These are phyloP conservation scores for Tulasnella sp. DNA, from an alignment of 768 basidiomycete species.

Conservation along the genomic window DNA sequence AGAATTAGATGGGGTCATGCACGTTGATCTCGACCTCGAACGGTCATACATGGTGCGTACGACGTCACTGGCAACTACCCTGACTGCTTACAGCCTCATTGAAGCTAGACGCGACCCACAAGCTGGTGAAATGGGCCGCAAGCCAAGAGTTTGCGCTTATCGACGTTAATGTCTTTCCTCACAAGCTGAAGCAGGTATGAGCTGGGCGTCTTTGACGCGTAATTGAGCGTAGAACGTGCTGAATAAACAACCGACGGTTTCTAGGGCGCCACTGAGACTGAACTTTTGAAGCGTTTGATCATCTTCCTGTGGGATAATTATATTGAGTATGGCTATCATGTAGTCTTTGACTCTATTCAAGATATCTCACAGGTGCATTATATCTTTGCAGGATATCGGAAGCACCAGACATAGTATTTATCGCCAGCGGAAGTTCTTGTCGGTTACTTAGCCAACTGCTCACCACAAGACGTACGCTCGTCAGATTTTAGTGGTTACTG, in stretches of 20 bases:
- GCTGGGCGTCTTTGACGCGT: background rate
- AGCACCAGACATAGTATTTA: conserved; percentile 68
- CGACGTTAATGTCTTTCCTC: conserved; percentile 67
- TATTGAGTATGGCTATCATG: conserved; percentile 59
- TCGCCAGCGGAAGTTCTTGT: conserved; percentile 87
- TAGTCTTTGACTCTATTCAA: conserved; percentile 12
- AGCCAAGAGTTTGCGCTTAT: conserved; percentile 65
- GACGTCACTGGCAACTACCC: background rate
- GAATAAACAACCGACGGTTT: conserved; percentile 41
- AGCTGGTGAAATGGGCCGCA: conserved; percentile 73
- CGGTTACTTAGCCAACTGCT: conserved; percentile 71
- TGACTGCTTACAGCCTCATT: background rate
- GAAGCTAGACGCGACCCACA: conserved; percentile 81
- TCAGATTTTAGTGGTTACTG: background rate
- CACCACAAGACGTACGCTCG: conserved; percentile 57
- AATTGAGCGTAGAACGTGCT: conserved; percentile 37
- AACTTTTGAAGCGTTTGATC: conserved; percentile 51
- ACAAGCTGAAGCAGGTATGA: conserved; percentile 39
- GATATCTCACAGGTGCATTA: background rate
- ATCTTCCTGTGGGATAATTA: conserved; percentile 96
- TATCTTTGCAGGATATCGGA: conserved; percentile 56
- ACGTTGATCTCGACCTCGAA: conserved; percentile 71
- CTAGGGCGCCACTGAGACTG: conserved; percentile 32
- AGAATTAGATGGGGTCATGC: conserved; percentile 69
- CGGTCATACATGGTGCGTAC: conserved; percentile 73